Conservation (phyloP, 306 rosid species). For the Morella rubra region DNA sequence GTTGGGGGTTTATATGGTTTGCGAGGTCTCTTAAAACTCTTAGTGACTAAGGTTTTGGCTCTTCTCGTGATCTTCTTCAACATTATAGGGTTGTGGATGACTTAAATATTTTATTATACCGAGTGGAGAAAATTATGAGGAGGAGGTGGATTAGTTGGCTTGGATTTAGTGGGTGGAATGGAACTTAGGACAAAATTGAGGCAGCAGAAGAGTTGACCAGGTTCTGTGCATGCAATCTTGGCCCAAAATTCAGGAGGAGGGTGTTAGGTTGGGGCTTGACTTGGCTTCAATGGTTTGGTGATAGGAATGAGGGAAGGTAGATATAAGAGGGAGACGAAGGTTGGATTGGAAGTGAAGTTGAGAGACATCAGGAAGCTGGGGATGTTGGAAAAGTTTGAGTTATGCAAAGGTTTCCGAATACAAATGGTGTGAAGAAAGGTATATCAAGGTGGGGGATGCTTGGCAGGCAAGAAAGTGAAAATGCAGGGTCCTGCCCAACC, state of each 20-base stretch:
- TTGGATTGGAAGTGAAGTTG: constrained; percentile 39
- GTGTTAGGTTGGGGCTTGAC: not conserved
- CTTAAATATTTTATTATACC: not conserved
- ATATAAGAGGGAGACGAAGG: not conserved
- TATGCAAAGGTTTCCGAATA: constrained; percentile 9
- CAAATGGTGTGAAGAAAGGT: constrained; percentile 26
- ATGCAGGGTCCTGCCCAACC: not conserved
- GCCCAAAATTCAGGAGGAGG: not conserved
- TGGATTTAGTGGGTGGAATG: not conserved
- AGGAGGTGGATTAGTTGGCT: not conserved
- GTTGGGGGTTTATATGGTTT: constrained; percentile 17
- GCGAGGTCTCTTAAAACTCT: constrained; percentile 24
- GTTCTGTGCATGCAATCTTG: not conserved
- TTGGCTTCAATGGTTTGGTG: not conserved
- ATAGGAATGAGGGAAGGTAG: not conserved
- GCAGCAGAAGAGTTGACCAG: not conserved
- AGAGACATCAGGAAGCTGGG: not conserved
- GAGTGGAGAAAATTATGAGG: not conserved
- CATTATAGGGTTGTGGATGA: not conserved
- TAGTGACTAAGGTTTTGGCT: constrained; percentile 35
- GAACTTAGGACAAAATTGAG: constrained; percentile 11
- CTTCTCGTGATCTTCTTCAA: not conserved
- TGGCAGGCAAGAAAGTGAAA: constrained; percentile 4
- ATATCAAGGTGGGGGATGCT: constrained; percentile 11
- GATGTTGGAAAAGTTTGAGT: constrained; percentile 21